Evolutionary conservation across 306 rosid genomes (phyloP).

Genomic region (Medicago lupulina): DNA sequence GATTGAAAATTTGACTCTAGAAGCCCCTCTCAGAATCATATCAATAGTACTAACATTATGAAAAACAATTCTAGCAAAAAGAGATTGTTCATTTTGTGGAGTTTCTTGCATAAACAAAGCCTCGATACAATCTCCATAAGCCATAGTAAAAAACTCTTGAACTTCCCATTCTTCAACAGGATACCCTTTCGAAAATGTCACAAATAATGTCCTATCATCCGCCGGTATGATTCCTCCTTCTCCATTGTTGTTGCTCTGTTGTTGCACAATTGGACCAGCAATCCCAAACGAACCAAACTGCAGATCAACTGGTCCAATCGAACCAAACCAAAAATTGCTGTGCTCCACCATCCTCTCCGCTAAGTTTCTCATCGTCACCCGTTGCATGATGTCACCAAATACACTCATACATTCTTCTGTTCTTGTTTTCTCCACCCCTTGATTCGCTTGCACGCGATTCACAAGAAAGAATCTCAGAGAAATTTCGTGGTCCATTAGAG

Average conservation of each 20-base stretch:
- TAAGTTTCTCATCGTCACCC: constrained; percentile 4
- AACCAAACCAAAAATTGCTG: constrained; percentile 14
- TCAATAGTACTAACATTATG: constrained; percentile 43
- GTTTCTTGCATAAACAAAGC: constrained; percentile 70
- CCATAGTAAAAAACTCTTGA: constrained; percentile 46
- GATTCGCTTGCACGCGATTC: constrained; percentile 28
- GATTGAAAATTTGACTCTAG: constrained; percentile 62
- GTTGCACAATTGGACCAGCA: neutral
- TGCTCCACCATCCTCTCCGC: constrained; percentile 16
- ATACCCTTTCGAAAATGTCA: constrained; percentile 79
- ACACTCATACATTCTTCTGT: constrained; percentile 53
- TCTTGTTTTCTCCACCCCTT: constrained; percentile 42
- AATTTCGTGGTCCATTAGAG: constrained; percentile 50
- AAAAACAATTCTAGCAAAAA: constrained; percentile 72
- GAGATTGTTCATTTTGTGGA: constrained; percentile 49
- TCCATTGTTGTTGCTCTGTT: neutral
- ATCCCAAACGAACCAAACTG: neutral
- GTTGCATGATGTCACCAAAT: constrained; percentile 54
- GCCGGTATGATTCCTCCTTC: neutral
- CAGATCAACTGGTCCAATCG: neutral
- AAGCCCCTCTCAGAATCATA: constrained; percentile 52
- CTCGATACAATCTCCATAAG: constrained; percentile 66
- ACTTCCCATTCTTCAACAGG: constrained; percentile 66
- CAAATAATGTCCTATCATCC: constrained; percentile 69
- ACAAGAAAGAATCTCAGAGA: constrained; percentile 39